phyloP scores from a whole-genome alignment of 495 filamentous ascomycete genomes.

The Sporormia fimetaria region DNA sequence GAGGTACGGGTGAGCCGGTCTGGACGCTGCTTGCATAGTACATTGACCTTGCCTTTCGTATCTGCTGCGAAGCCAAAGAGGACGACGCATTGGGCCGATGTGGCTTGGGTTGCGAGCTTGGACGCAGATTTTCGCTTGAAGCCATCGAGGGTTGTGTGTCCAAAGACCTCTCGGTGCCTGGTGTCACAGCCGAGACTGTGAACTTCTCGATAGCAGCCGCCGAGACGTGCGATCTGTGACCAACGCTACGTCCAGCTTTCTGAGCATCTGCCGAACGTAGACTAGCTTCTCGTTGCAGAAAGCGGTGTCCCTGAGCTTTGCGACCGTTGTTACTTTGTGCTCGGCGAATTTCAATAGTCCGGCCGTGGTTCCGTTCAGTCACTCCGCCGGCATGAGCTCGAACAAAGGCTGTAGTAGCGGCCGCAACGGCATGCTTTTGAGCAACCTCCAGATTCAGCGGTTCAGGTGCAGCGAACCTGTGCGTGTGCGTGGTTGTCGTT shows the following conservation, averaged over 20 bases:
- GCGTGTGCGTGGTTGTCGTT: conserved; percentile 21
- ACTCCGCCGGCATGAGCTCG: conserved; percentile 17
- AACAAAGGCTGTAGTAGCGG: conserved; percentile 29
- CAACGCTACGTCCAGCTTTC: conserved; percentile 2
- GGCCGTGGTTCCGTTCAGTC: conserved; percentile 3
- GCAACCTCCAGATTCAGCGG: conserved; percentile 25
- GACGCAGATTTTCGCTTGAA: conserved; percentile 18
- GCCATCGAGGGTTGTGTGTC: conserved; percentile 6
- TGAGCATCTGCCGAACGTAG: conserved; percentile 9
- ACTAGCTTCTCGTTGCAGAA: conserved; percentile 20
- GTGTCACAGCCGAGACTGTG: conserved; percentile 4
- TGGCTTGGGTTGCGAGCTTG: conserved; percentile 14
- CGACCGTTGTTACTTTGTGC: conserved; percentile 21
- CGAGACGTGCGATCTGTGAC: neutral
- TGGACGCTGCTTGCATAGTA: conserved; percentile 24
- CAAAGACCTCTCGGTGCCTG: neutral
- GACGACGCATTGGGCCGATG: conserved; percentile 8
- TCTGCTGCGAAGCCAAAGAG: conserved; percentile 13
- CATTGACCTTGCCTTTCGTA: conserved; percentile 25
- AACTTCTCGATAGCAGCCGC: conserved; percentile 9
- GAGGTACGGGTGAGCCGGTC: conserved; percentile 20
- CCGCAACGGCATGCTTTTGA: conserved; percentile 29
- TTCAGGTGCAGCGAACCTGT: conserved; percentile 7
- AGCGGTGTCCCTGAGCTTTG: conserved; percentile 25
- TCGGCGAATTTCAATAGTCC: conserved; percentile 4